phyloP scores from a whole-genome alignment of 257 asterid species.

The Nicotiana tomentosiformis region DNA sequence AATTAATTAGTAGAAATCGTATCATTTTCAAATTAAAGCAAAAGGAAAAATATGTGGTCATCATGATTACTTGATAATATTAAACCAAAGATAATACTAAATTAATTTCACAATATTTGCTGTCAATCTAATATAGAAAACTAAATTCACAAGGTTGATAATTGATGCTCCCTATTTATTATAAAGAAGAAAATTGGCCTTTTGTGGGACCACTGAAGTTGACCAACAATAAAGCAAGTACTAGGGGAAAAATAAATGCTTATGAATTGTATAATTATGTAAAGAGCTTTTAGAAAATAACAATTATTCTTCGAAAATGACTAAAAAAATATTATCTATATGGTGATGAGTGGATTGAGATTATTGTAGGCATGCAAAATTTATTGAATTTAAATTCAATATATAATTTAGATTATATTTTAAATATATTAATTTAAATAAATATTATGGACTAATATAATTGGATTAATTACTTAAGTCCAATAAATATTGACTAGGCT shows the following conservation, averaged over 20 bases:
- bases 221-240: not conserved
- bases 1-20: not conserved
- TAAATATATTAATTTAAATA: no score
- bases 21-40: not conserved
- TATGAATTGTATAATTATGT: not conserved
- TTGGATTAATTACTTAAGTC: no score
- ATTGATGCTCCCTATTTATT: not conserved
- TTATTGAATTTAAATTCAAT: no score
- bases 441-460: no score
- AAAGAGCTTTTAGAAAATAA: not conserved
- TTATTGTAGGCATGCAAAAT: no score
- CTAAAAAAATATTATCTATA: no score
- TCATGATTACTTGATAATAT: constrained; percentile 5
- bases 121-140: not conserved
- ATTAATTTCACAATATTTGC: not conserved
- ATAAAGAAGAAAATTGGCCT: not conserved
- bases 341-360: no score
- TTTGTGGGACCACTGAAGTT: not conserved
- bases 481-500: no score
- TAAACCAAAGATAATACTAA: not conserved
- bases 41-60: not conserved
- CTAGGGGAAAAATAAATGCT: not conserved
- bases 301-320: not conserved
- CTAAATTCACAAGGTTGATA: not conserved
- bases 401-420: no score